Evolutionary conservation across 495 filamentous ascomycete genomes (phyloP).

Genomic region (Neurospora cerealis): DNA sequence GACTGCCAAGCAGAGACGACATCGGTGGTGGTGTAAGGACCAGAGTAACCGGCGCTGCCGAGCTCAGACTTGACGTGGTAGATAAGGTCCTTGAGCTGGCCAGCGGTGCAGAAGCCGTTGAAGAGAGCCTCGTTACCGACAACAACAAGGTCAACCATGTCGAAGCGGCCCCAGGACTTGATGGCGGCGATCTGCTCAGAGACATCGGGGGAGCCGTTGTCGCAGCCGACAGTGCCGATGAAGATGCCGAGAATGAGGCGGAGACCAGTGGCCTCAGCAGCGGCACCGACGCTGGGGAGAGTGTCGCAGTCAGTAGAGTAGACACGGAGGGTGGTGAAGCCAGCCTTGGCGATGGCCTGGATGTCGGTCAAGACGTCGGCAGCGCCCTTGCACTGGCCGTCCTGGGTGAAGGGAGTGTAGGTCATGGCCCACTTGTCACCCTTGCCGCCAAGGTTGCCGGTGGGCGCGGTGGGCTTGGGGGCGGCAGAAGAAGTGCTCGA

Average conservation of each 20-base stretch:
- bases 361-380: slow-evolving; percentile 55
- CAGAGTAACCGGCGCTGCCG: slow-evolving; percentile 65
- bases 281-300: slow-evolving; percentile 61
- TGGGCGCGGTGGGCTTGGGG: slow-evolving; percentile 10
- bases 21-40: slow-evolving; percentile 77
- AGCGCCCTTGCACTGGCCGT: slow-evolving; percentile 57
- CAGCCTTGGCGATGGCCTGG: slow-evolving; percentile 54
- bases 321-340: slow-evolving; percentile 74
- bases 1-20: slow-evolving; percentile 57
- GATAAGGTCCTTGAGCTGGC: slow-evolving; percentile 62
- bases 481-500: slow-evolving; percentile 14
- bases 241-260: slow-evolving; percentile 80
- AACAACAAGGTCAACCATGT: slow-evolving; percentile 65
- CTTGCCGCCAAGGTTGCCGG: slow-evolving; percentile 29
- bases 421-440: slow-evolving; percentile 75
- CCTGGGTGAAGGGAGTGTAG: slow-evolving; percentile 70
- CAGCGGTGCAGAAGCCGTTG: slow-evolving; percentile 51
- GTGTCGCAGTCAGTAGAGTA: slow-evolving; percentile 87
- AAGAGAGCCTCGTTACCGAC: slow-evolving; percentile 87
- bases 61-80: slow-evolving; percentile 38
- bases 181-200: slow-evolving; percentile 63
- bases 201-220: slow-evolving; percentile 38
- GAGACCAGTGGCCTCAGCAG: slow-evolving; percentile 50
- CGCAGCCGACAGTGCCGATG: slow-evolving; percentile 54
- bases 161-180: slow-evolving; percentile 63